phyloP scores from a whole-genome alignment of 108 stramenopile genomes.

The Licmophora abbreviata region DNA sequence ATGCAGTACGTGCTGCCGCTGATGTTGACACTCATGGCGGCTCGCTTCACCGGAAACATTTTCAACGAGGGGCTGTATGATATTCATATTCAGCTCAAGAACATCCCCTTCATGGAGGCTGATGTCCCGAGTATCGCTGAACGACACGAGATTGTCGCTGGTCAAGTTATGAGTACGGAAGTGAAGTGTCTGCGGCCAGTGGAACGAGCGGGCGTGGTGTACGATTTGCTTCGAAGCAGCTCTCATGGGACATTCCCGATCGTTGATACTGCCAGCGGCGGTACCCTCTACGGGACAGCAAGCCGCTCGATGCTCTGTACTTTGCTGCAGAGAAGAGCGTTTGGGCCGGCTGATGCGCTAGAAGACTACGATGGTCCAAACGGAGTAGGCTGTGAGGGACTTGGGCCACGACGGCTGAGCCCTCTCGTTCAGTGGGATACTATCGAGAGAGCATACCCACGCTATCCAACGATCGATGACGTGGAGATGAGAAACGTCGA shows the following conservation, averaged over 20 bases:
- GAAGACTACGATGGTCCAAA: conserved; percentile 64
- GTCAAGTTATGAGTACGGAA: conserved; percentile 85
- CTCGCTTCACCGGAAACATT: conserved; percentile 93
- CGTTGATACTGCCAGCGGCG: conserved; percentile 84
- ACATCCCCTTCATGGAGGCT: conserved; percentile 89
- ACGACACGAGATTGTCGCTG: conserved; percentile 83
- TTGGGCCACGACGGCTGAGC: conserved; percentile 66
- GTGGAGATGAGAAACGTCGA: conserved; percentile 71
- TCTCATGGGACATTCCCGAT: conserved; percentile 90
- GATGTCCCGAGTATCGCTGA: conserved; percentile 84
- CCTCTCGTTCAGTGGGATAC: conserved; percentile 91
- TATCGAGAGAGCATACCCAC: conserved; percentile 91
- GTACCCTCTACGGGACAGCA: conserved; percentile 87
- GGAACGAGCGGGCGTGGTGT: conserved; percentile 80
- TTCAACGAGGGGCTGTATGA: conserved; percentile 98
- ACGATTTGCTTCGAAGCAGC: conserved; percentile 71
- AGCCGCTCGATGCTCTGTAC: conserved; percentile 81
- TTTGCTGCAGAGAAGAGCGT: conserved; percentile 81
- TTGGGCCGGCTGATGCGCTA: conserved; percentile 68
- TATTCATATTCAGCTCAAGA: conserved; percentile 84
- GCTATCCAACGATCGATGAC: conserved; percentile 87
- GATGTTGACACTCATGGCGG: conserved; percentile 96
- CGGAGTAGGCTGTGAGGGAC: conserved; percentile 30
- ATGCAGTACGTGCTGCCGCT: conserved; percentile 98
- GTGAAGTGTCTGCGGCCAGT: conserved; percentile 84